A percentile compares a stretch with the other conserved stretches of the same genome.
These are phyloP conservation scores for Forsythia viridissima DNA, from an alignment of 257 asterid genomes.

Conservation along the genomic window DNA sequence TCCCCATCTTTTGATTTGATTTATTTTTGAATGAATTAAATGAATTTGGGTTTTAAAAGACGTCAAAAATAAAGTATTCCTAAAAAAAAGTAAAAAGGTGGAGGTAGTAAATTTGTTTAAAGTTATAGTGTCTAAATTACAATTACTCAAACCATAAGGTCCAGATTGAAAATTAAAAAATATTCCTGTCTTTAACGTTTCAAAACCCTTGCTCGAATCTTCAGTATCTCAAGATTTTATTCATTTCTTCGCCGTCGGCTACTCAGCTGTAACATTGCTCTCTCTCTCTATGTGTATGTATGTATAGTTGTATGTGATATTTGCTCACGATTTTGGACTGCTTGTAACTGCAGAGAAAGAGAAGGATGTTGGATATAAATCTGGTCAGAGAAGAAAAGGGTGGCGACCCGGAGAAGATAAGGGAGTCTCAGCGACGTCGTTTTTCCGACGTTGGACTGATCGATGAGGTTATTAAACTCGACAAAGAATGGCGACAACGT, in stretches of 20 bases:
- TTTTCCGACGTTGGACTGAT: constrained; percentile 59
- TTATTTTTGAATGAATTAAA: too few relatives aligned
- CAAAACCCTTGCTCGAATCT: not conserved
- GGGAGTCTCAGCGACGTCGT: constrained; percentile 92
- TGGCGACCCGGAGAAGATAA: constrained; percentile 70
- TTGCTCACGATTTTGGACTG: not conserved
- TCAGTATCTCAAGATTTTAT: not conserved
- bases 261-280: not conserved
- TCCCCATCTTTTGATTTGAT: too few relatives aligned
- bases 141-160: not conserved
- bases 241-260: not conserved
- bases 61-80: too few relatives aligned
- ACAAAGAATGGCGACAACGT: constrained; percentile 83
- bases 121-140: not conserved
- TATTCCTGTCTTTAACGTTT: not conserved
- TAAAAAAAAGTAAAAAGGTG: not conserved
- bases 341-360: not conserved
- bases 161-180: not conserved
- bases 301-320: not conserved
- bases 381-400: constrained; percentile 87
- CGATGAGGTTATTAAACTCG: constrained; percentile 81
- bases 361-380: constrained; percentile 84
- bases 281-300: not conserved
- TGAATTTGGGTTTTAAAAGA: too few relatives aligned
- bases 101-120: too few relatives aligned